Evolutionary conservation across 257 asterid species (phyloP), one percentile per base, ranked within the genome.

Genomic region (Rubia yunnanensis): DNA sequence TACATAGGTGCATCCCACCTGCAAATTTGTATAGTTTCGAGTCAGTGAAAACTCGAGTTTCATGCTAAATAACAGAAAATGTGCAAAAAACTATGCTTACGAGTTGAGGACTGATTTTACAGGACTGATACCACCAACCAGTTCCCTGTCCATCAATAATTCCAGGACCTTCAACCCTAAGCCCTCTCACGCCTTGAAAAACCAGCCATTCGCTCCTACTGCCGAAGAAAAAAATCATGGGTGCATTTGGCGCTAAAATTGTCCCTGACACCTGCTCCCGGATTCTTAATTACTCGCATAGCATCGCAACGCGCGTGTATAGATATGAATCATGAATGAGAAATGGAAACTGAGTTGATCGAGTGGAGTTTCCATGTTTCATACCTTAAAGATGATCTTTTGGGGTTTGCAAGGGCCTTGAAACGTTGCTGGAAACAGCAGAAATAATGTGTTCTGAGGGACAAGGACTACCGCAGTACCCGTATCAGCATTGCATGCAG

Each of bases 121-220:
- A 89, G 1, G 96, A 86, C 52, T 86, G 94, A 58, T 82, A 86
- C 96, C 96, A 88, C 96, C 96, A 88, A 4, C 58, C 72, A 60
- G 70, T 31, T 54, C 96, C 96, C 26, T 64, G 76, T 1, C 94
- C 96, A 46, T 86, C 83, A 56, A 86, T 57, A 26, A 70, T 48
- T 60, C 92, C 96, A 10, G 60, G 66, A 9, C 94, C 96, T 69
- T 76, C 82, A 0, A 89, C 75, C 0, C 17, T 44, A 5, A 88
- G 83, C 55, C 96, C 89, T 3, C 20, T 71, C 38, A 88, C 61
- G 20, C 66, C 26, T 39, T 28, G 28, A 57, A 88, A 88, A 9
- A 59, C 81, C 32, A 88, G 68, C 96, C 96, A 88, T 49, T 76
- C 71, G 38, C 86, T 75, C 27, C 78, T 70, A 46, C 81, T 89